Percentiles rank a stretch among this genome's conserved stretches.
Conservation (phyloP, 768 basidiomycete genomes). For the Kondoa malvinella region DNA sequence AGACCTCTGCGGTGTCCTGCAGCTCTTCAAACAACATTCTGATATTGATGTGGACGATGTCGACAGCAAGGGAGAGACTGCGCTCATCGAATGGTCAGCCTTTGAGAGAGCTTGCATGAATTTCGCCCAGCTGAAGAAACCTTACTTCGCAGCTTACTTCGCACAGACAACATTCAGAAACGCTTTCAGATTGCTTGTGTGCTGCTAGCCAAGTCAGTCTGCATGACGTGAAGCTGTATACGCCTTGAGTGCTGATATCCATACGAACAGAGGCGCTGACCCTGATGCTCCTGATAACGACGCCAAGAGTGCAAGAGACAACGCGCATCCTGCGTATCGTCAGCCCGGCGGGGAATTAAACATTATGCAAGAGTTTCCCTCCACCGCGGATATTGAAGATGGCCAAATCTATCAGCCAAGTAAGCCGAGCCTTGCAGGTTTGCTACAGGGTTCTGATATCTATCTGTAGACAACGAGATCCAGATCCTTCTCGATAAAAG, state of each 20-base stretch:
- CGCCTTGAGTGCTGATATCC: background rate
- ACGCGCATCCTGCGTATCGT: background rate
- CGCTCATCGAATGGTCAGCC: background rate
- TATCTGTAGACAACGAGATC: background rate
- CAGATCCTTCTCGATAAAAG: background rate
- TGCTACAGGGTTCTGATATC: background rate
- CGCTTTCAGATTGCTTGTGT: background rate
- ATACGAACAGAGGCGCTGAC: background rate
- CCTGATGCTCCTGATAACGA: background rate
- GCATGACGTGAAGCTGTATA: background rate
- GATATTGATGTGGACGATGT: background rate
- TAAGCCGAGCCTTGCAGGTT: background rate
- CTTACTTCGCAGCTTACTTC: background rate
- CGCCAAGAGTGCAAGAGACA: background rate
- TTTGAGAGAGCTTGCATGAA: background rate
- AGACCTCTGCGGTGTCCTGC: background rate
- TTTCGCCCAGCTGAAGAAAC: background rate
- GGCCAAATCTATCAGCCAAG: background rate
- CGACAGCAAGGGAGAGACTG: background rate
- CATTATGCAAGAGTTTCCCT: background rate
- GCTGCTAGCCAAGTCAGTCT: background rate
- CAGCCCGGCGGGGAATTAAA: background rate
- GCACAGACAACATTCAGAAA: background rate
- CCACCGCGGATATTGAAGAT: background rate
- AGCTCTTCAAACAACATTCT: background rate